A percentile compares a stretch with the other conserved stretches of the same genome.
Evolutionary conservation across 73 alveolate species (phyloP).

Genomic region (Paramecium primaurelia): DNA sequence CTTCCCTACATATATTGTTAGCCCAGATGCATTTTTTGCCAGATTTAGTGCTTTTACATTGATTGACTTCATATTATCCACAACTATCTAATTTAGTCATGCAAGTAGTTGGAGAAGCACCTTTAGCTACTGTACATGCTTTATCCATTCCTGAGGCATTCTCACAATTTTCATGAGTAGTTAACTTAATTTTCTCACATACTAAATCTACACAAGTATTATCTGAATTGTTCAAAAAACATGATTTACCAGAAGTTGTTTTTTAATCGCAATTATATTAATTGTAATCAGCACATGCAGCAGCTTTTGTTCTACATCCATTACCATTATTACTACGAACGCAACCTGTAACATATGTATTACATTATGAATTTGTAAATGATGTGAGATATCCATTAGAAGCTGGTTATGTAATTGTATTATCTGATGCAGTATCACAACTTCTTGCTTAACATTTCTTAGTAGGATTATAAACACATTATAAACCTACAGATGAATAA

Average conservation of each 20-base stretch:
- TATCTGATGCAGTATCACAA: neutral
- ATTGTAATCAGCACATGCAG: neutral
- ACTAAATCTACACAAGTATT: neutral
- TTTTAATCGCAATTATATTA: neutral
- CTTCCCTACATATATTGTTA: neutral
- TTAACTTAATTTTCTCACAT: neutral
- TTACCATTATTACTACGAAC: neutral
- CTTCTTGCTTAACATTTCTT: neutral
- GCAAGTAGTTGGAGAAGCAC: neutral
- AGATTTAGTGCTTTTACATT: neutral
- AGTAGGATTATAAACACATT: neutral
- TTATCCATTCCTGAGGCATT: neutral
- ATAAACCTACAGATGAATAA: neutral
- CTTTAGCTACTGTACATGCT: constrained; percentile 1
- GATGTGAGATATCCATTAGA: neutral
- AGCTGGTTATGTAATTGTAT: neutral
- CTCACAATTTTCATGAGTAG: neutral
- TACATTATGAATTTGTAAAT: neutral
- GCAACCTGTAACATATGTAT: neutral
- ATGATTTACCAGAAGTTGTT: neutral
- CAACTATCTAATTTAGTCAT: neutral
- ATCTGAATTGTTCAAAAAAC: neutral
- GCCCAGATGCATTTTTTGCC: neutral
- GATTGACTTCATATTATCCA: neutral
- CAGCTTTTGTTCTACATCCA: neutral